Percentiles rank a stretch among this genome's conserved stretches.
Evolutionary conservation across 1,139 yeast genomes (phyloP).

Genomic region (Debaryomyces sp.): DNA sequence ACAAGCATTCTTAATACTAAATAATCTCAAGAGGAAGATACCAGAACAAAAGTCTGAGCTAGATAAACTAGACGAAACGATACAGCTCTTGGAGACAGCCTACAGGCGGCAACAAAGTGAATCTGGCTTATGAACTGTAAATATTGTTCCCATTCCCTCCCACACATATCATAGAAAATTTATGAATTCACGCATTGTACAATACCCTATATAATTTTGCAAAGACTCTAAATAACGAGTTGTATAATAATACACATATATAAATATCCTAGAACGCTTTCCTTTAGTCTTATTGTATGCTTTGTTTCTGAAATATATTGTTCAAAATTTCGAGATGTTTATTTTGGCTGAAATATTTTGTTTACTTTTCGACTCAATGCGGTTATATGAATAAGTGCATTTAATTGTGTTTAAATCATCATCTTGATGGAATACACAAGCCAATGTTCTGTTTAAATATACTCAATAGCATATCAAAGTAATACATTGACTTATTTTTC

Average conservation of each 20-base stretch:
- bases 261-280: neutral
- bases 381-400: conserved; percentile 1
- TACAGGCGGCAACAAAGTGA: conserved; percentile 15
- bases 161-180: neutral
- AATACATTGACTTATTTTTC: neutral
- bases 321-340: conserved; percentile 2
- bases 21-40: conserved; percentile 29
- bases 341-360: neutral
- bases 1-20: conserved; percentile 24
- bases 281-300: neutral
- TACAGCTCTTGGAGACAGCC: conserved; percentile 32
- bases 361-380: conserved; percentile 6
- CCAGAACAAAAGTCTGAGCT: conserved; percentile 39
- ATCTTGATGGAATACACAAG: neutral
- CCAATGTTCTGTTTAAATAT: neutral
- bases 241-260: conserved; percentile 2
- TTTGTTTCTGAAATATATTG: neutral
- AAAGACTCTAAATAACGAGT: neutral
- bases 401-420: neutral
- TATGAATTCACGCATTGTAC: conserved; percentile 3
- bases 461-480: neutral
- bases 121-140: neutral
- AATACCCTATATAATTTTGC: conserved; percentile 2
- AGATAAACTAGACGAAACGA: conserved; percentile 32
- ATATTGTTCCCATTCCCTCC: neutral